Evolutionary conservation across 495 filamentous ascomycete species (phyloP).

Genomic region (Neurospora sp.): DNA sequence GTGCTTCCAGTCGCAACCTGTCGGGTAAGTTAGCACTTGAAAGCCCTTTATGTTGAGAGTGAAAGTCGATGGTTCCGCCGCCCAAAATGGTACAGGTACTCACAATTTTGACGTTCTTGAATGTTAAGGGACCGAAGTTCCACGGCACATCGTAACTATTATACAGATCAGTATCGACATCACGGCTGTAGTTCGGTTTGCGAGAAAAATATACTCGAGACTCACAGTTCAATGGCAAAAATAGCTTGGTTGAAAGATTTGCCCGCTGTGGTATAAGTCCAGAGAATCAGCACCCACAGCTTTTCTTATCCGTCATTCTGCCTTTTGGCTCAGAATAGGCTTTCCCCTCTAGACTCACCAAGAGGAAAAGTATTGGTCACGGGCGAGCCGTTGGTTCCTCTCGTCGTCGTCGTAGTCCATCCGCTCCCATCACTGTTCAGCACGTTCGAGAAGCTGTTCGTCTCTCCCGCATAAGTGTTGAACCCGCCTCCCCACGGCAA

Average conservation of each 20-base stretch:
- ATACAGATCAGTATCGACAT: neutral
- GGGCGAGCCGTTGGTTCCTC: constrained; percentile 8
- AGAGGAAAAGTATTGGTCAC: constrained; percentile 21
- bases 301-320: neutral
- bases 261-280: neutral
- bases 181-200: neutral
- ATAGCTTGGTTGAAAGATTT: constrained; percentile 33
- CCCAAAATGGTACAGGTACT: constrained; percentile 6
- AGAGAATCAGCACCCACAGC: constrained; percentile 1
- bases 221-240: constrained; percentile 29
- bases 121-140: constrained; percentile 28
- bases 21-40: neutral
- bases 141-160: constrained; percentile 21
- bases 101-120: constrained; percentile 31
- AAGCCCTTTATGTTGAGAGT: constrained; percentile 1
- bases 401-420: constrained; percentile 16
- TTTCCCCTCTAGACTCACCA: neutral
- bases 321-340: neutral
- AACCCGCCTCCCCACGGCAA: constrained; percentile 32
- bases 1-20: constrained; percentile 11
- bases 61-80: no score
- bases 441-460: constrained; percentile 19
- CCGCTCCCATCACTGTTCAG: constrained; percentile 9
- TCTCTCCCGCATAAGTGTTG: constrained; percentile 22
- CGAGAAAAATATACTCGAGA: neutral